Evolutionary conservation across 108 stramenopile species (phyloP), one percentile per base, ranked within the genome.

Genomic region (Licmophora abbreviata): DNA sequence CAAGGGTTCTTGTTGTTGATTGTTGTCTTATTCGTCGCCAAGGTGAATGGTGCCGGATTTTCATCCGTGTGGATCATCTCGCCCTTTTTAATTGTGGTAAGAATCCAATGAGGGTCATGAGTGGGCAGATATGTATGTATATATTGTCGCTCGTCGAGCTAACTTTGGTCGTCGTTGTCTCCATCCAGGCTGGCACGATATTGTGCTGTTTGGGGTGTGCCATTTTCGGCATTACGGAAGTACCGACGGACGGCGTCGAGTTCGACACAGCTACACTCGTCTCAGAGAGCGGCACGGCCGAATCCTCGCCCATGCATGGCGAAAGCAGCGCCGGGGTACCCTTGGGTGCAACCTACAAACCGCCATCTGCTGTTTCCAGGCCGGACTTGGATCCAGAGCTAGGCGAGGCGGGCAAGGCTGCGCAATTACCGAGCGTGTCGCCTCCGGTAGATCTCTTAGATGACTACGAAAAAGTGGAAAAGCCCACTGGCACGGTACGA

Each of bases 21-120:
- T 17, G 50, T 85, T 36, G 61, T 64, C 21, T 42, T 93, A 1
- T 50, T 90, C 47, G 73, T 88, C 33, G 79, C 60, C 17, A 90
- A 88, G 63, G 51, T 93, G 11, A 71, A 90, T 56, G 87, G 87
- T 21, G 87, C 88, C 4, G 64, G 59, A 8, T 86, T 75, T 63
- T 88, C 85, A n/a, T 58, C 68, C 9, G 29, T 93, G 0, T 71
- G 84, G 69, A 80, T 93, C 30, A 88, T 93, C 45, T 87, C 81
- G 17, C 92, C 92, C 7, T 75, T 90, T 48, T 58, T 93, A 32
- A 53, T 74, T 26, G 72, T 62, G 43, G 82, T 73, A 64, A 48
- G 66, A 59, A 22, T 0, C 24, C 18, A 17, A 42, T 45, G 33
- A 27, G 4, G 0, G 23, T 21, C 9, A 21, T 17, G 1, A 12